Percentiles rank a stretch among this genome's conserved stretches.
Conservation (phyloP, 2,329 filamentous ascomycete species). For the Aaosphaeria arxii region DNA sequence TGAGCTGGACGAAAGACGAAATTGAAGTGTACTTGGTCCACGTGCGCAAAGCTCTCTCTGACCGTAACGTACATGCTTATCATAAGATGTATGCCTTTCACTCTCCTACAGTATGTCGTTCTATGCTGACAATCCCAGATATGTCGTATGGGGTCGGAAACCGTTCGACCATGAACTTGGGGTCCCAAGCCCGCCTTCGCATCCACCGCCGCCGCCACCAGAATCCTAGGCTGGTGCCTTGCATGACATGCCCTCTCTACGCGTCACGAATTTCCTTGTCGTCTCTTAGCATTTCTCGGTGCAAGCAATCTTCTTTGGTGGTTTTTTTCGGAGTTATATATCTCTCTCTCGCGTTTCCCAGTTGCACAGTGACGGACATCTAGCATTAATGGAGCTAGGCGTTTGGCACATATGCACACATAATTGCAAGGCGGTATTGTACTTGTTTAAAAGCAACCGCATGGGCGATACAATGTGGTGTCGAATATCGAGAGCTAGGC, state of each 20-base stretch:
- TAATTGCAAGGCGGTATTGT: not conserved
- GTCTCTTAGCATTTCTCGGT: constrained; percentile 17
- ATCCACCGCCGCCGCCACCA: constrained; percentile 1
- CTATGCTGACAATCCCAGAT: constrained; percentile 5
- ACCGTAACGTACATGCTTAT: constrained; percentile 41
- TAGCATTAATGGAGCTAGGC: constrained; percentile 14
- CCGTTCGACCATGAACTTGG: constrained; percentile 12
- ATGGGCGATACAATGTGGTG: no score
- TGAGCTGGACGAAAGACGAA: constrained; percentile 44
- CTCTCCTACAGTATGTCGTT: not conserved
- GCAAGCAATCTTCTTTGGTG: constrained; percentile 1
- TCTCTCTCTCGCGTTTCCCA: not conserved
- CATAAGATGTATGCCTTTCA: constrained; percentile 39
- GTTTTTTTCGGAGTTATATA: no score
- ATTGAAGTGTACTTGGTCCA: constrained; percentile 45
- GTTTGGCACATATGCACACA: constrained; percentile 1
- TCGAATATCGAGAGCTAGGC: no score
- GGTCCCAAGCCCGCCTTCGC: constrained; percentile 8
- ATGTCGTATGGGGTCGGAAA: constrained; percentile 15
- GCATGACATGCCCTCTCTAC: constrained; percentile 2
- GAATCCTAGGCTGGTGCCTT: not conserved
- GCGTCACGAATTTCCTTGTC: constrained; percentile 15
- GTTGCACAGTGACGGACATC: constrained; percentile 1
- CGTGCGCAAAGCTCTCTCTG: constrained; percentile 38
- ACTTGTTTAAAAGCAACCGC: no score